Conservation (phyloP, 805 yeast species). For the Diddensiella santjacobensis region DNA sequence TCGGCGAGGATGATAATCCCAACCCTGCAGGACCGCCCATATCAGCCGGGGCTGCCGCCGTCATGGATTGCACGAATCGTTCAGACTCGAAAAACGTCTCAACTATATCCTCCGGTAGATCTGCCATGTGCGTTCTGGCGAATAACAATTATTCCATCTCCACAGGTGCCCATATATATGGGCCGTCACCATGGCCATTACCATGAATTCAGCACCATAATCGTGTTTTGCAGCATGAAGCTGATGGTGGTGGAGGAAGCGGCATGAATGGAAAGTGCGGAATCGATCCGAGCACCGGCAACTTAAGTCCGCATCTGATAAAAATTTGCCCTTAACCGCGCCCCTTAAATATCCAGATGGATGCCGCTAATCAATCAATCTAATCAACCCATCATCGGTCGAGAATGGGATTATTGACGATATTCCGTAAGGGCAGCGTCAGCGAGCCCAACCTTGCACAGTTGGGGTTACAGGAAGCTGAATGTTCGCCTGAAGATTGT, state of each 20-base stretch:
- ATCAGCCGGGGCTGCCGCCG: too few relatives aligned
- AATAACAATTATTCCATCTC: not conserved
- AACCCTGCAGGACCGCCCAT: too few relatives aligned
- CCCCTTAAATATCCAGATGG: not conserved
- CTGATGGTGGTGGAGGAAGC: too few relatives aligned
- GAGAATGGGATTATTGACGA: not conserved
- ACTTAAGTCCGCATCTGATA: not conserved
- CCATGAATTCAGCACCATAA: too few relatives aligned
- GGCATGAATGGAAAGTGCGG: too few relatives aligned
- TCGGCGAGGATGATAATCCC: too few relatives aligned
- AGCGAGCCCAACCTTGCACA: not conserved
- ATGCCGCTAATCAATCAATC: too few relatives aligned
- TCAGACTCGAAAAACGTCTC: not conserved
- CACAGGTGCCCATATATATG: too few relatives aligned
- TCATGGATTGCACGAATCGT: not conserved
- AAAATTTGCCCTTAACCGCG: not conserved
- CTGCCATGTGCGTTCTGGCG: not conserved
- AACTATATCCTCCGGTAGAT: not conserved
- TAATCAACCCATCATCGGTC: too few relatives aligned
- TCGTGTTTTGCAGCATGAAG: too few relatives aligned
- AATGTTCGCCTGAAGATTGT: slow-evolving; percentile 50
- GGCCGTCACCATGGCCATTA: too few relatives aligned
- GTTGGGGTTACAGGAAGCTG: slow-evolving; percentile 42
- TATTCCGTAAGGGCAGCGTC: not conserved
- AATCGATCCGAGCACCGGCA: not conserved